Percentiles rank a stretch among this genome's conserved stretches.
Conservation (phyloP, 2,329 filamentous ascomycete genomes). For the Stachybotrys echinatus region DNA sequence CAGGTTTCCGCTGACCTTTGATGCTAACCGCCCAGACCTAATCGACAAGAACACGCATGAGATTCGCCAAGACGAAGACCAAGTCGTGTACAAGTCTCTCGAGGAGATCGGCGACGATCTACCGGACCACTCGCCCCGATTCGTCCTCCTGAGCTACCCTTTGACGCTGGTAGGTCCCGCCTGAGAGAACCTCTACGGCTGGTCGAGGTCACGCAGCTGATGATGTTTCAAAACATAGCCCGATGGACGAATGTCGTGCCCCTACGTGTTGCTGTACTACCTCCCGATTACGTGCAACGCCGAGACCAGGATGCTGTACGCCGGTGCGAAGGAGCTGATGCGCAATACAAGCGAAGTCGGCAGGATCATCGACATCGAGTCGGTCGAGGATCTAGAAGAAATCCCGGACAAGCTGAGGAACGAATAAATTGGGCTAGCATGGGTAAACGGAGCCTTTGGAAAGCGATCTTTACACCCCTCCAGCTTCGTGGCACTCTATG, state of each 20-base stretch:
- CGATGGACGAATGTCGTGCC: slow-evolving; percentile 79
- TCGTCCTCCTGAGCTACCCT: slow-evolving; percentile 85
- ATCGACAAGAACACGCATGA: slow-evolving; percentile 90
- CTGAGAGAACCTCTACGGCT: not conserved
- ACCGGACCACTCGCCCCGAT: slow-evolving; percentile 86
- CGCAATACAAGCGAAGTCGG: slow-evolving; percentile 88
- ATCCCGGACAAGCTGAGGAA: slow-evolving; percentile 61
- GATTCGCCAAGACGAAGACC: slow-evolving; percentile 76
- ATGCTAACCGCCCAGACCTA: slow-evolving; percentile 54
- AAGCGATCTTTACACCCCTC: too few relatives aligned
- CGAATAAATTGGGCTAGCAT: slow-evolving; percentile 11
- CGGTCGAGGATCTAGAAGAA: slow-evolving; percentile 74
- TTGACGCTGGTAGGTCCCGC: slow-evolving; percentile 64
- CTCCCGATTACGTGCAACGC: slow-evolving; percentile 87
- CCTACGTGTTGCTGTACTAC: slow-evolving; percentile 94
- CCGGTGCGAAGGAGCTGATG: slow-evolving; percentile 93
- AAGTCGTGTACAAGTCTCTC: slow-evolving; percentile 73
- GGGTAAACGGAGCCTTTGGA: not conserved
- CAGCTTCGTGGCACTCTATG: too few relatives aligned
- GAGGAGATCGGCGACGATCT: slow-evolving; percentile 81
- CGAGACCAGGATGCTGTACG: slow-evolving; percentile 88
- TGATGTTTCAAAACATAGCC: slow-evolving; percentile 44
- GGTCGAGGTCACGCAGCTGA: slow-evolving; percentile 8
- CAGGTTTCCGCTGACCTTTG: slow-evolving; percentile 8
- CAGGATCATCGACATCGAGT: slow-evolving; percentile 78